phyloP scores from a whole-genome alignment of 2,329 filamentous ascomycete genomes.

The Cladosporium velox region DNA sequence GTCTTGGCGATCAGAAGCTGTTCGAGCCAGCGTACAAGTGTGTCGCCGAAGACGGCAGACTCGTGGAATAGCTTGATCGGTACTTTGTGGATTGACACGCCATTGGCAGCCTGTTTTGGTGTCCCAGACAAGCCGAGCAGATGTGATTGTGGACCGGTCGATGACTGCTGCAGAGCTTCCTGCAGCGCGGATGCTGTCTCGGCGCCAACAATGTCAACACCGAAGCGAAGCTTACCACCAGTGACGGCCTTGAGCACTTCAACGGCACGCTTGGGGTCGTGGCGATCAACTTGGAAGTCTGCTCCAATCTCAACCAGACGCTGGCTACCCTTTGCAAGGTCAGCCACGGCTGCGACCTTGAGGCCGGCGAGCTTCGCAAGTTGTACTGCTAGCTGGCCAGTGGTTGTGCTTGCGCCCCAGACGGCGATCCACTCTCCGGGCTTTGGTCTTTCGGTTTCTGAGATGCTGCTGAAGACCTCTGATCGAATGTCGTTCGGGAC shows the following conservation, averaged over 20 bases:
- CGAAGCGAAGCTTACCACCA: conserved; percentile 62
- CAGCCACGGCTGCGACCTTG: conserved; percentile 65
- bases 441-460: conserved; percentile 54
- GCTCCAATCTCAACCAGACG: conserved; percentile 56
- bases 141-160: conserved; percentile 47
- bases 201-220: conserved; percentile 66
- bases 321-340: conserved; percentile 66
- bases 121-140: conserved; percentile 68
- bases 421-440: conserved; percentile 70
- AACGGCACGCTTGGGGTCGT: conserved; percentile 65
- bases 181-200: conserved; percentile 64
- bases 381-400: conserved; percentile 66
- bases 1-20: conserved; percentile 57
- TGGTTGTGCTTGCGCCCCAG: conserved; percentile 76
- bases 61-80: conserved; percentile 78
- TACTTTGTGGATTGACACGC: conserved; percentile 62
- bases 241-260: conserved; percentile 64
- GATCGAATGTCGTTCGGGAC: conserved; percentile 63
- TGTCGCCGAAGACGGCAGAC: conserved; percentile 62
- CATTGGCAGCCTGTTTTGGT: conserved; percentile 57
- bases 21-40: conserved; percentile 67
- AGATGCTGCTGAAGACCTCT: conserved; percentile 63
- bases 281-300: conserved; percentile 69
- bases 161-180: conserved; percentile 48
- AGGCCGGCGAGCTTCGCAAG: conserved; percentile 67